Evolutionary conservation across 78 protist genomes (phyloP).

Genomic region (Mastigamoeba balamuthi): DNA sequence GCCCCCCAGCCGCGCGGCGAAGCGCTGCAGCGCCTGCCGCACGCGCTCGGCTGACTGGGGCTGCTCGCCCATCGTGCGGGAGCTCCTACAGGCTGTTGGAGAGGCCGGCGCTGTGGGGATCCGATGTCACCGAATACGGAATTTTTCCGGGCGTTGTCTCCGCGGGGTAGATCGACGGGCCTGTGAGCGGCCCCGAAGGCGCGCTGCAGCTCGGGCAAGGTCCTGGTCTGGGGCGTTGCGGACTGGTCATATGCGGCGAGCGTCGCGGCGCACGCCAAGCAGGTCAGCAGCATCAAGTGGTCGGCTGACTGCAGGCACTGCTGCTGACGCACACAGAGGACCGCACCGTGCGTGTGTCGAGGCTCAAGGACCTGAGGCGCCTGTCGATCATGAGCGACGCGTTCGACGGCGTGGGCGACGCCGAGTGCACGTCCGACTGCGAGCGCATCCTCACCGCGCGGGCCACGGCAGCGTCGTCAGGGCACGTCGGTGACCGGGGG

Average conservation of each 20-base stretch:
- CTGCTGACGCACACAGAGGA: neutral
- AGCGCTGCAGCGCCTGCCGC: no score
- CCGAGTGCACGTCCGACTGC: slow-evolving; percentile 26
- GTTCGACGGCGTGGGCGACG: slow-evolving; percentile 6
- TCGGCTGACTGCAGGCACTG: neutral
- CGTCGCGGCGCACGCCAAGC: neutral
- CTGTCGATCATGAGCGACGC: no score
- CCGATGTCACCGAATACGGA: no score
- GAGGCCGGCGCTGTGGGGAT: no score
- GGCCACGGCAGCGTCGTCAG: slow-evolving; percentile 28
- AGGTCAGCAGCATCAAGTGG: neutral
- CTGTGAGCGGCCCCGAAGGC: neutral
- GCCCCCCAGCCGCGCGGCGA: no score
- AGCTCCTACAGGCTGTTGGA: no score
- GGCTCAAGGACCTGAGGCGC: neutral
- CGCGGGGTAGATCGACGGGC: no score
- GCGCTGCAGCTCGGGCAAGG: neutral
- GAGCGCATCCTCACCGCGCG: slow-evolving; percentile 26
- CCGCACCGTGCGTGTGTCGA: neutral
- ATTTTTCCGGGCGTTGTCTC: no score
- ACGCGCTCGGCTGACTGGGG: no score
- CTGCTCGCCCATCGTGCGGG: no score
- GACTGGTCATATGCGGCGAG: neutral
- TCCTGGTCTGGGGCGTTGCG: neutral
- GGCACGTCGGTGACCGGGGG: slow-evolving; percentile 40